Evolutionary conservation across 176 grass and related monocot species (phyloP).

Genomic region (Urochloa ruziziensis): DNA sequence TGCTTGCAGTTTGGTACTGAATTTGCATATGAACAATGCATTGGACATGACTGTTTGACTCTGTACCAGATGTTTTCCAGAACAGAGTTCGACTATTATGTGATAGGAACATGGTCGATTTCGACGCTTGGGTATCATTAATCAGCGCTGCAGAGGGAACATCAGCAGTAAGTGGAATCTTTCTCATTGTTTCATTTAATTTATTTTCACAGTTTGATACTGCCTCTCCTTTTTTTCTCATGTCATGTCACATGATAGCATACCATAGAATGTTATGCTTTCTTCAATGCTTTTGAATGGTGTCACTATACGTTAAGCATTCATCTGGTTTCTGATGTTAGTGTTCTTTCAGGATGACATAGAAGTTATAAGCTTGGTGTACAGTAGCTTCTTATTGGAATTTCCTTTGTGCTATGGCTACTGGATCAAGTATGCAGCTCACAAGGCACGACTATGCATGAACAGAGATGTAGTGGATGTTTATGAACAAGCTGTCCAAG

Average conservation of each 20-base stretch:
- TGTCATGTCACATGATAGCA: not conserved
- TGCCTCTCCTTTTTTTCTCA: not conserved
- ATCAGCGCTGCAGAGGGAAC: constrained; percentile 56
- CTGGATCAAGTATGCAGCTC: constrained; percentile 81
- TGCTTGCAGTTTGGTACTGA: constrained; percentile 4
- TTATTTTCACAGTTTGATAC: constrained; percentile 21
- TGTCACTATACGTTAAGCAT: constrained; percentile 6
- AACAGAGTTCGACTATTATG: constrained; percentile 41
- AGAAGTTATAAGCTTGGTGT: constrained; percentile 54
- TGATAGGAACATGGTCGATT: constrained; percentile 29
- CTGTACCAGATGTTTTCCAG: constrained; percentile 47
- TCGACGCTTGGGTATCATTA: constrained; percentile 68
- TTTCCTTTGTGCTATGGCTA: constrained; percentile 83
- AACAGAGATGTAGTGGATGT: constrained; percentile 49
- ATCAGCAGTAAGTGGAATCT: constrained; percentile 48
- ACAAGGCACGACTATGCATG: constrained; percentile 61
- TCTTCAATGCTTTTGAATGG: constrained; percentile 26
- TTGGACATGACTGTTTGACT: constrained; percentile 15
- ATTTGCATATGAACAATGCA: constrained; percentile 12
- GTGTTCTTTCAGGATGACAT: constrained; percentile 66
- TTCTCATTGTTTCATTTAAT: constrained; percentile 8
- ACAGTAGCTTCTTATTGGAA: constrained; percentile 63
- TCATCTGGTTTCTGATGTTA: constrained; percentile 37
- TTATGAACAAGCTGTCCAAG: constrained; percentile 74
- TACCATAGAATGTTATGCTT: not conserved